Percentiles rank a stretch among this genome's conserved stretches.
These are phyloP conservation scores for Nymphaea thermarum DNA, from an alignment of 164 flowering plant genomes.

Conservation along the genomic window DNA sequence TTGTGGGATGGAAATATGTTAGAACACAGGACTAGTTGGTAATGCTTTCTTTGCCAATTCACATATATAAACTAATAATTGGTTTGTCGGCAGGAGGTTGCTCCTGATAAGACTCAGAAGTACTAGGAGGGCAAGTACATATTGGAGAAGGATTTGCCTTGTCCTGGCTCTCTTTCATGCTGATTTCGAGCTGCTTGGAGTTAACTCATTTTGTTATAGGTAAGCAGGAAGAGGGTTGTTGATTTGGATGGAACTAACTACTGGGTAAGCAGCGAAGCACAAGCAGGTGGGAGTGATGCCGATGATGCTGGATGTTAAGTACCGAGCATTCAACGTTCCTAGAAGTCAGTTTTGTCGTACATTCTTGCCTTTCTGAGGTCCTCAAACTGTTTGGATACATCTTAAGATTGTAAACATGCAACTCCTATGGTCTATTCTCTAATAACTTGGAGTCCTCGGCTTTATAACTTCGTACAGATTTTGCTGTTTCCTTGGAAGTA, in stretches of 20 bases:
- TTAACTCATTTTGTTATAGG: background rate
- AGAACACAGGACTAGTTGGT: conserved; percentile 9
- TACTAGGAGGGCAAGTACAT: conserved; percentile 64
- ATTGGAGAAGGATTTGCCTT: conserved; percentile 32
- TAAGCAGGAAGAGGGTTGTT: conserved; percentile 50
- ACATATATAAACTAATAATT: background rate
- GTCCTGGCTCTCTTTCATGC: too few species aligned
- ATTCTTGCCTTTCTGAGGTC: background rate
- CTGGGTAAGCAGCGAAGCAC: conserved; percentile 49
- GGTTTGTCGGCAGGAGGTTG: conserved; percentile 29
- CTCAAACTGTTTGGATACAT: background rate
- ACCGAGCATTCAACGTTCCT: background rate
- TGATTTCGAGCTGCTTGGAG: background rate
- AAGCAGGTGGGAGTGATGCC: conserved; percentile 57
- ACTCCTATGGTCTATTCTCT: too few species aligned
- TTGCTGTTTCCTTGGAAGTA: too few species aligned
- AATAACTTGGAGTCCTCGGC: too few species aligned
- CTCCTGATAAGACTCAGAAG: conserved; percentile 37
- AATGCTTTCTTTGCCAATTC: too few species aligned
- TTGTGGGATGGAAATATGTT: conserved; percentile 89
- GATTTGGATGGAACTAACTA: conserved; percentile 73
- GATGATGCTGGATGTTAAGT: conserved; percentile 27
- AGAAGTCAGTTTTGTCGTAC: background rate
- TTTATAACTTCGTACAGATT: too few species aligned
- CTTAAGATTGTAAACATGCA: too few species aligned